phyloP scores from a whole-genome alignment of 768 basidiomycete species.

The Ramaria sp. region DNA sequence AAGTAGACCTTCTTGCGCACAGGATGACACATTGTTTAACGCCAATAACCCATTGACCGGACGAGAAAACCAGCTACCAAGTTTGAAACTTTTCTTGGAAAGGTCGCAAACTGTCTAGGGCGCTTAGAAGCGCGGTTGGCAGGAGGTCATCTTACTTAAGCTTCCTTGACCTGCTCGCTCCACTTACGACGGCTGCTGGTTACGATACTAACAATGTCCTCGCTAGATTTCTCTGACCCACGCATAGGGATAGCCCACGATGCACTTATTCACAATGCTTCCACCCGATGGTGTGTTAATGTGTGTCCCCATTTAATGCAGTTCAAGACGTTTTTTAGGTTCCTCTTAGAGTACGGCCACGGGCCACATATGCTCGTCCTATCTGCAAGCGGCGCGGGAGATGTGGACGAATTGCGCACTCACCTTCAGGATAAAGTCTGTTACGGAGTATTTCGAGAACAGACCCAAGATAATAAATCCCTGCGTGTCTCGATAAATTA shows the following conservation, averaged over 20 bases:
- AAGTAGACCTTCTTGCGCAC: too few species aligned
- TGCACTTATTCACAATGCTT: background rate
- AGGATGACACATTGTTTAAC: too few species aligned
- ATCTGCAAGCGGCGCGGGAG: conserved; percentile 3
- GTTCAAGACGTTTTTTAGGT: background rate
- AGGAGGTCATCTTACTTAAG: too few species aligned
- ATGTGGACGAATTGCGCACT: conserved; percentile 2
- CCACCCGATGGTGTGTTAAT: conserved; percentile 1
- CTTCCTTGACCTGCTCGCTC: too few species aligned
- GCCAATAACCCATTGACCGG: too few species aligned
- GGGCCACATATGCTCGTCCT: background rate
- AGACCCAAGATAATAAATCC: background rate
- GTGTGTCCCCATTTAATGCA: background rate
- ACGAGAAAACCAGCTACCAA: too few species aligned
- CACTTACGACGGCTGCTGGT: too few species aligned
- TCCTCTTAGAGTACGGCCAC: background rate
- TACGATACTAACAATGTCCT: background rate
- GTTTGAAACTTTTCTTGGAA: too few species aligned
- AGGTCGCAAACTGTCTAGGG: background rate
- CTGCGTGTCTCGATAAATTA: background rate
- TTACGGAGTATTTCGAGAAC: conserved; percentile 8
- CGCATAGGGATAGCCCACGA: background rate
- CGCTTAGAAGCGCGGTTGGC: too few species aligned
- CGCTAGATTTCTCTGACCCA: background rate
- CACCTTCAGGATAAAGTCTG: background rate